These are phyloP conservation scores for Curvularia verruculosa DNA, from an alignment of 2,329 filamentous ascomycete genomes.

Conservation along the genomic window DNA sequence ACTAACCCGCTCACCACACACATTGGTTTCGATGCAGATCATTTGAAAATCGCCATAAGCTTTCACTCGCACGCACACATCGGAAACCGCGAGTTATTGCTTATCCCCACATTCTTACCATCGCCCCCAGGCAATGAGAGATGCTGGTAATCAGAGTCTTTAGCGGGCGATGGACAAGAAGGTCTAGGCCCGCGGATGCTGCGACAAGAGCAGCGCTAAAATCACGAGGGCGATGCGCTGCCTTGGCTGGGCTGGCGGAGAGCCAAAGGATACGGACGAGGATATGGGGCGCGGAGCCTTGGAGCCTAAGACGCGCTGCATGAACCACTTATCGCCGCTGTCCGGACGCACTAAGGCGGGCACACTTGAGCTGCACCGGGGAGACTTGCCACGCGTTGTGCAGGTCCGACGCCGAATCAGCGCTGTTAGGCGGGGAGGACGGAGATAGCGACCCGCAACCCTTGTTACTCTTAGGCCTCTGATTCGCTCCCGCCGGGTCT, in stretches of 20 bases:
- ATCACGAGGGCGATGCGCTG: slow-evolving; percentile 9
- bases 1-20: not conserved
- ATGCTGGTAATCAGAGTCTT: slow-evolving; percentile 11
- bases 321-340: slow-evolving; percentile 27
- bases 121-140: slow-evolving; percentile 20
- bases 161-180: slow-evolving; percentile 18
- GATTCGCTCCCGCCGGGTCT: slow-evolving; percentile 8
- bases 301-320: slow-evolving; percentile 16
- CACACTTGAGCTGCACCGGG: slow-evolving; percentile 21
- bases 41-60: not conserved
- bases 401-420: slow-evolving; percentile 27
- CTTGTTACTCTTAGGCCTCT: slow-evolving; percentile 2
- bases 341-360: slow-evolving; percentile 17
- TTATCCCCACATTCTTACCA: slow-evolving; percentile 17
- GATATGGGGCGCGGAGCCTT: slow-evolving; percentile 15
- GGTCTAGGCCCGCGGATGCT: slow-evolving; percentile 31
- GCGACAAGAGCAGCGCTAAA: slow-evolving; percentile 12
- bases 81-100: not conserved
- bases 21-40: not conserved
- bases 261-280: slow-evolving; percentile 1
- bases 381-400: slow-evolving; percentile 32
- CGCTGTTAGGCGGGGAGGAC: slow-evolving; percentile 15
- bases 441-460: slow-evolving; percentile 18
- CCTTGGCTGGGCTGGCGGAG: slow-evolving; percentile 32
- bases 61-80: not conserved